Percentiles rank a stretch among this genome's conserved stretches.
phyloP scores from a whole-genome alignment of 257 asterid species.

The Ophiorrhiza pumila region DNA sequence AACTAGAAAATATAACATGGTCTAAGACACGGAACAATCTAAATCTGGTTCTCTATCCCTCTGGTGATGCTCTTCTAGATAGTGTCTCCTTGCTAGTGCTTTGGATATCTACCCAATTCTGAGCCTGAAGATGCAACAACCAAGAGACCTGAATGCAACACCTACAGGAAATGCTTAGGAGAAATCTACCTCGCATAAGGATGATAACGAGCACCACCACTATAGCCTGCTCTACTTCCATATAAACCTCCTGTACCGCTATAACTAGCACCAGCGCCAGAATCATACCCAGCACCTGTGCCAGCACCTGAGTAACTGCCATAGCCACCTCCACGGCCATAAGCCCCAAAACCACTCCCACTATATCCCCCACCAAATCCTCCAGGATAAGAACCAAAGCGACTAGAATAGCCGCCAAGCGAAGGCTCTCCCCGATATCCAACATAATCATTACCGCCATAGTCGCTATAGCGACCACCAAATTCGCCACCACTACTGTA shows the following conservation, averaged over 20 bases:
- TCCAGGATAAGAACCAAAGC: conserved; percentile 75
- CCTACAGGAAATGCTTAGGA: conserved; percentile 57
- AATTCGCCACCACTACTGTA: conserved; percentile 62
- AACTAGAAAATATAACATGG: conserved; percentile 13
- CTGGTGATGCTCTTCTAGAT: conserved; percentile 51
- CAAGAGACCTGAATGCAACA: conserved; percentile 50
- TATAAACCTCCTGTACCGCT: conserved; percentile 76
- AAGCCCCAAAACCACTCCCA: conserved; percentile 65
- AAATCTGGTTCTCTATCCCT: conserved; percentile 27
- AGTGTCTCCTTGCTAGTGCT: conserved; percentile 60
- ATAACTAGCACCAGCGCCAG: conserved; percentile 72
- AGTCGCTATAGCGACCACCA: conserved; percentile 85
- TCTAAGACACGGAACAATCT: conserved; percentile 2
- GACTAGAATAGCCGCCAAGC: conserved; percentile 71
- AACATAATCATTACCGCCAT: conserved; percentile 61
- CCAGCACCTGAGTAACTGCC: conserved; percentile 50
- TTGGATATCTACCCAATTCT: conserved; percentile 47
- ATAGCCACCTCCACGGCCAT: conserved; percentile 74
- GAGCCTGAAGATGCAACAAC: conserved; percentile 52
- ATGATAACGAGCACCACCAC: conserved; percentile 91
- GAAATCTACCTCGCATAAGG: conserved; percentile 87
- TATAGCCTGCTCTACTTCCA: conserved; percentile 94
- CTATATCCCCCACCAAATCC: conserved; percentile 69
- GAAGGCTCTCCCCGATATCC: conserved; percentile 78
- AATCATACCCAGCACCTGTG: conserved; percentile 70